Evolutionary conservation across 2,329 filamentous ascomycete genomes (phyloP), one percentile per base, ranked within the genome.

Genomic region (Fusarium penzigii): DNA sequence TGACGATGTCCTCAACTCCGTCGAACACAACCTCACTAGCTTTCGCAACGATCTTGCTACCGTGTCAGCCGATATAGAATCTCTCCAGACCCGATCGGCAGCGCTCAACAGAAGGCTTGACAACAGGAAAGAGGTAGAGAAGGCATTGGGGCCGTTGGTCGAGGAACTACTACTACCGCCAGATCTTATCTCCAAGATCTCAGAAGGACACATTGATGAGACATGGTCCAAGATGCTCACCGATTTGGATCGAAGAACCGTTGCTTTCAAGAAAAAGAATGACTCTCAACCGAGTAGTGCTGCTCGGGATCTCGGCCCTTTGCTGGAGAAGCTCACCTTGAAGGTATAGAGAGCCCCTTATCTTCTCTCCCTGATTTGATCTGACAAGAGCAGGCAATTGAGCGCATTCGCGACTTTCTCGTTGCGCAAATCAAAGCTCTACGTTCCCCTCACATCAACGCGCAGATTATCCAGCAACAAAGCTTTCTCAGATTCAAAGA

Each of bases 21-120:
- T 99, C 49, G 93, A 99, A 74, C 86, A 84, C 32, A 97, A 97
- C 69, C 79, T 99, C 48, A 89, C 89, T 38, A 93, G 87, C 70
- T 99, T 99, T 68, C 92, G 95, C 68, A 89, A 92, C 54, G 95
- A 99, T 70, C 83, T 99, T 11, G 93, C 91, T 9, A 84, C 86
- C 13, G 94, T 99, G 12, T 97, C 94, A 2, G 88, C 92, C 7
- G 94, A 99, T 69, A 99, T 99, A 46, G 94, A 99, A 72, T 92
- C 87, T 2, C 75, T 99, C 39, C 94, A 99, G 73, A 86, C 88
- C 46, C 85, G 94, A 43, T 99, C 94, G 0, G 83, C 87, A 11
- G 85, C 88, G 8, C 74, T 99, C 53, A 97, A 91, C 63, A 85
- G 89, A 36, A 87, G 92, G 64, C 77, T 99, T 29, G 89, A 96